Base-by-base conservation (phyloP, 768 basidiomycete species). In the Collybia nuda region DNA sequence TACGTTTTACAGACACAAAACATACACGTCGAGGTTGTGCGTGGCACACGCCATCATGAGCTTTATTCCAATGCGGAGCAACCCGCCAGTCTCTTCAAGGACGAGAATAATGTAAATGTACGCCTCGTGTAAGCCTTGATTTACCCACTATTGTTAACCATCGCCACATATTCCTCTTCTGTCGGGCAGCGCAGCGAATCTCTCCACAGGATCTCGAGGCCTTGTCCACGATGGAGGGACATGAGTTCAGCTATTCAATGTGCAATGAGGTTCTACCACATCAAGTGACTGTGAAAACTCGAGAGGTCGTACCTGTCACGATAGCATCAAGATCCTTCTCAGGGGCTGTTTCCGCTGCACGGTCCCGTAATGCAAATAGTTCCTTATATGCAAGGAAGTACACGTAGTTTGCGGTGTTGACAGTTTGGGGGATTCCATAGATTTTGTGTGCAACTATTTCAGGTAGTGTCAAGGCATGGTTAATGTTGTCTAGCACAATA, bases 331-430 rank as follows among this genome's bases (percentile, higher is more conserved):
- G 71, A 51, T 86, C 75, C 51, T 62, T 66, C 47, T 71, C 67
- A 4, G 69, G 57, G 12, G 64, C 15, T 6, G 40, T 6, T 11
- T 48, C 37, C 29, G 59, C 47, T 1, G 64, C 52, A 19, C 53
- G 62, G 40, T 62, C 62, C 42, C 81, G 70, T 39, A 91, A 75
- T 9, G 74, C 72, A 55, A 88, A 83, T 1, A 98, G 78, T 56
- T 96, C 90, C 57, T 93, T 80, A 64, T 87, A 94, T 0, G 95
- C 96, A 38, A 93, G 80, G 62, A 98, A 99, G 64, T 96, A 98
- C 23, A 94, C 93, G 56, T 98, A 98, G 63, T 97, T 98, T 0
- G 96, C 96, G 0, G 88, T 85, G 65, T 99, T 99, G 71, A 99
- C 94, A 0, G 96, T 97, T 63, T 98, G 96, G 0, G 96, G 93